Conservation (phyloP, 176 grass and related monocot genomes). For the Canna indica region DNA sequence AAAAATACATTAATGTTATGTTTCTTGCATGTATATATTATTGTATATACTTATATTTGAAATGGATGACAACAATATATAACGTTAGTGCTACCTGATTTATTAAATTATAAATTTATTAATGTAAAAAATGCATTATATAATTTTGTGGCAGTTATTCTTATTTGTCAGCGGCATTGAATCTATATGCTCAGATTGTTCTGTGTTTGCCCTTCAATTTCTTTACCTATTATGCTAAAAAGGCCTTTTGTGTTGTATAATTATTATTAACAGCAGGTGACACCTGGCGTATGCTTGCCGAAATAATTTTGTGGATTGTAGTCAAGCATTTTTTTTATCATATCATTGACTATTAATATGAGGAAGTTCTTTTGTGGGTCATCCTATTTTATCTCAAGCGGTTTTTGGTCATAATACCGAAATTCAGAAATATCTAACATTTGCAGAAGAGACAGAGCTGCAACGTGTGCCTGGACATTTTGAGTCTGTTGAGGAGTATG, state of each 20-base stretch:
- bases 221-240: background rate
- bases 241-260: too few species aligned
- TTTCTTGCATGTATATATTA: too few species aligned
- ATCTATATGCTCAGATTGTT: background rate
- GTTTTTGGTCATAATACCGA: background rate
- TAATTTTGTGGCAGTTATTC: background rate
- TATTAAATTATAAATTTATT: too few species aligned
- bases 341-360: background rate
- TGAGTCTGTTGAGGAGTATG: constrained; percentile 85
- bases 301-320: background rate
- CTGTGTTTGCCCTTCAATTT: background rate
- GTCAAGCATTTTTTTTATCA: background rate
- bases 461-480: constrained; percentile 91
- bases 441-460: constrained; percentile 81
- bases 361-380: background rate
- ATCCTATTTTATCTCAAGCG: background rate
- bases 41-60: too few species aligned
- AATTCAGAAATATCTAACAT: constrained; percentile 2
- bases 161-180: background rate
- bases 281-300: background rate
- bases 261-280: too few species aligned
- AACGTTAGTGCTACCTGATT: too few species aligned
- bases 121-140: background rate
- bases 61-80: too few species aligned
- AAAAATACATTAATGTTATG: too few species aligned